A percentile compares a stretch with the other conserved stretches of the same genome.
Conservation (phyloP, 352 stramenopile species). For the Phytophthora fragariae region DNA sequence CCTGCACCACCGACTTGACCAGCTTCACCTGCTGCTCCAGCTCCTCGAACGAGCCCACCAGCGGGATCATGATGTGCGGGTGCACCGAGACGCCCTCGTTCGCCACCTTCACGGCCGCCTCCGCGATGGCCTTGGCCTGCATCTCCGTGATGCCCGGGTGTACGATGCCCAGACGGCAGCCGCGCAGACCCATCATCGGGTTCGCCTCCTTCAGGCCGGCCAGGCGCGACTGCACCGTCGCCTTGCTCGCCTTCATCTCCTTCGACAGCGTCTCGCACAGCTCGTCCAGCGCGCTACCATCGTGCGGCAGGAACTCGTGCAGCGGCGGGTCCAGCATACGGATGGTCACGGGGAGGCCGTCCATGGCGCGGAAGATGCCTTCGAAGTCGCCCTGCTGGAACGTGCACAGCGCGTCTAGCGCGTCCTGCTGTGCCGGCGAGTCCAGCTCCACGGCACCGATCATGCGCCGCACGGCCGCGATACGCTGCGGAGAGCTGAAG, state of each 20-base stretch:
- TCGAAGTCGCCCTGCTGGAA: conserved; percentile 39
- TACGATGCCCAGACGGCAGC: conserved; percentile 25
- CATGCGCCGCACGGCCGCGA: conserved; percentile 31
- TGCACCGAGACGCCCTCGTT: conserved; percentile 34
- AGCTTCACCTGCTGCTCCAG: conserved; percentile 39
- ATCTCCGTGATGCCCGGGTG: conserved; percentile 39
- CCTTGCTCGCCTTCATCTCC: conserved; percentile 33
- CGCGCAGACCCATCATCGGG: conserved; percentile 42
- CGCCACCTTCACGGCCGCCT: conserved; percentile 26
- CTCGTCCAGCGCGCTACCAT: conserved; percentile 30
- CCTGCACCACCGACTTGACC: conserved; percentile 31
- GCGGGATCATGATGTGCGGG: conserved; percentile 32
- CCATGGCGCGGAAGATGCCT: conserved; percentile 35
- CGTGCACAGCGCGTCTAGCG: conserved; percentile 26
- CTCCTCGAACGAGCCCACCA: conserved; percentile 36
- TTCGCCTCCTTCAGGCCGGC: conserved; percentile 36
- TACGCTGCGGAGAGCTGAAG: conserved; percentile 31
- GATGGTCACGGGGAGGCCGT: conserved; percentile 36
- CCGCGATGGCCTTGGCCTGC: conserved; percentile 39
- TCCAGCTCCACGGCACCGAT: conserved; percentile 36
- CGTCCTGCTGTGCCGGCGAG: conserved; percentile 32
- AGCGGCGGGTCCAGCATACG: conserved; percentile 32
- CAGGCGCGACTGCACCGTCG: conserved; percentile 30
- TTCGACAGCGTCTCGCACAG: conserved; percentile 29
- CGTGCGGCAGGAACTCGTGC: conserved; percentile 36